Evolutionary conservation across 176 grass and related monocot species (phyloP).

Genomic region (Urochloa ruziziensis): DNA sequence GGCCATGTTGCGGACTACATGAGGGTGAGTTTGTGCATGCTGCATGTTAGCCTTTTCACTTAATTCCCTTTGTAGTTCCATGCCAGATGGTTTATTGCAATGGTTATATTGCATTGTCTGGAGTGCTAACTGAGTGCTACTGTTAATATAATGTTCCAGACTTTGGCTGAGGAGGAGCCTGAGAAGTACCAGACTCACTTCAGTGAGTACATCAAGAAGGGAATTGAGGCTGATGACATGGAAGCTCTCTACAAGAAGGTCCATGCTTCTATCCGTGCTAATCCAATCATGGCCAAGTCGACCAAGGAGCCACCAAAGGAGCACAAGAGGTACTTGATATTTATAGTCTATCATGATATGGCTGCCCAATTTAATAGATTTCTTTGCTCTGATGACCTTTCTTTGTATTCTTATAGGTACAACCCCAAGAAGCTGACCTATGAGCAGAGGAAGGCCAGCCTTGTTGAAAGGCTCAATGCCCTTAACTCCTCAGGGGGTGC

Average conservation of each 20-base stretch:
- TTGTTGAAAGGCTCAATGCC: constrained; percentile 61
- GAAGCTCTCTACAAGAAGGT: constrained; percentile 90
- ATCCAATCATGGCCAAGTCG: constrained; percentile 45
- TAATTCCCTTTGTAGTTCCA: too few species aligned
- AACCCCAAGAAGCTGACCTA: constrained; percentile 91
- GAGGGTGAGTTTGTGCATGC: constrained; percentile 46
- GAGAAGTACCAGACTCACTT: constrained; percentile 85
- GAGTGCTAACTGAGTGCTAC: too few species aligned
- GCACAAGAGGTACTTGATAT: constrained; percentile 95
- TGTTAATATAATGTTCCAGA: constrained; percentile 39
- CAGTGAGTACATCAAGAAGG: constrained; percentile 74
- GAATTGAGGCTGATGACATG: constrained; percentile 60
- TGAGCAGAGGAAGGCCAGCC: constrained; percentile 79
- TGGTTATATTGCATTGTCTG: too few species aligned
- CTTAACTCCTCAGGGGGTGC: constrained; percentile 54
- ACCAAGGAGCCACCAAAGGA: constrained; percentile 56
- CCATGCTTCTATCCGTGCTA: constrained; percentile 75
- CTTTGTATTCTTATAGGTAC: constrained; percentile 34
- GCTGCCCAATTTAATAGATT: background rate
- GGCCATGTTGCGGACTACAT: constrained; percentile 81
- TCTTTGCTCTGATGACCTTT: background rate
- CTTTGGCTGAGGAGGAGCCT: constrained; percentile 73
- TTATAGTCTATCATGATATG: too few species aligned
- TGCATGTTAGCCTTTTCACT: background rate
- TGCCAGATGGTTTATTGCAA: too few species aligned